phyloP scores from a whole-genome alignment of 139 green algal species.

The Chlamydomonas sp. region DNA sequence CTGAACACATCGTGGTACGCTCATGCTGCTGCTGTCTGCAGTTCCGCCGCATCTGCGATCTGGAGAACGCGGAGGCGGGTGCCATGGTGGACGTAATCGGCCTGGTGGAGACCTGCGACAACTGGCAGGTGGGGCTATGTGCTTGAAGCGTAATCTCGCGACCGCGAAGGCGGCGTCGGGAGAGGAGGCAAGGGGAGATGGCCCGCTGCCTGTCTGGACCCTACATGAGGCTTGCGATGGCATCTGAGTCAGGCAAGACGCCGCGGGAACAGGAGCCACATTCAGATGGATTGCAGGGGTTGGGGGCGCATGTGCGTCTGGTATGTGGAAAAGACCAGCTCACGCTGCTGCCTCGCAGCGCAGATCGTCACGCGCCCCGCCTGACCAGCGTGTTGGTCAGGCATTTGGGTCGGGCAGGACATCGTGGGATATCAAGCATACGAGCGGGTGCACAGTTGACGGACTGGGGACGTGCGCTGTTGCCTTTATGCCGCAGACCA shows the following conservation, averaged over 20 bases:
- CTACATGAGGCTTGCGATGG: too few relatives aligned
- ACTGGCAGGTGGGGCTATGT: conserved; percentile 38
- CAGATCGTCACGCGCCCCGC: too few relatives aligned
- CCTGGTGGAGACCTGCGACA: conserved; percentile 80
- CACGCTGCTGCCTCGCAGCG: too few relatives aligned
- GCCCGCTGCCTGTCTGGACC: background rate
- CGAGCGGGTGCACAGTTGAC: too few relatives aligned
- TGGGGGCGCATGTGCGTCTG: too few relatives aligned
- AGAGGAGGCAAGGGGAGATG: background rate
- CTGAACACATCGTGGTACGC: background rate
- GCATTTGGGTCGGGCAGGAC: too few relatives aligned
- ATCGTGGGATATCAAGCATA: too few relatives aligned
- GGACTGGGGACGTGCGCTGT: background rate
- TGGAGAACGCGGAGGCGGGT: conserved; percentile 76
- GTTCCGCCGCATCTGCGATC: conserved; percentile 83
- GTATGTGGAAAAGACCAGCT: too few relatives aligned
- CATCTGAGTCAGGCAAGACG: background rate
- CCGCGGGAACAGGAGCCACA: background rate
- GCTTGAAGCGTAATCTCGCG: background rate
- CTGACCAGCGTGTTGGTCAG: too few relatives aligned
- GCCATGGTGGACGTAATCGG: conserved; percentile 90
- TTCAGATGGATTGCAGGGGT: too few relatives aligned
- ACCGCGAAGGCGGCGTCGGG: background rate
- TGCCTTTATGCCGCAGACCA: conserved; percentile 44
- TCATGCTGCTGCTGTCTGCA: conserved; percentile 44